Evolutionary conservation across 2,329 filamentous ascomycete genomes (phyloP).

Genomic region (Cladosporium colombiae): DNA sequence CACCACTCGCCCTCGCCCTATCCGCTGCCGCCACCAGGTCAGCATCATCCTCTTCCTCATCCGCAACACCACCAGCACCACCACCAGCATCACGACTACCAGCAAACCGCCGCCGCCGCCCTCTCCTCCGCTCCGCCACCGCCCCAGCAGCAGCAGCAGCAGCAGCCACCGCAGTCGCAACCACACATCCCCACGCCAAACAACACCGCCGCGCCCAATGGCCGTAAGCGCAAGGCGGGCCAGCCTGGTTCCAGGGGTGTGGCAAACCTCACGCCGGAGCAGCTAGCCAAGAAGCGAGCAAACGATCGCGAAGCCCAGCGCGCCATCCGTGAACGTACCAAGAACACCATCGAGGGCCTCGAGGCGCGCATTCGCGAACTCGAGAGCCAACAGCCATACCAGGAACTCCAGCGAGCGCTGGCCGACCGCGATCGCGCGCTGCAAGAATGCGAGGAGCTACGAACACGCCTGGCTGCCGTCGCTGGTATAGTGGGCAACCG

Average conservation of each 20-base stretch:
- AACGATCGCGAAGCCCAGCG: conserved; percentile 89
- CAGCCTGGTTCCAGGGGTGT: conserved; percentile 63
- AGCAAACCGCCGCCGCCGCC: conserved; percentile 13
- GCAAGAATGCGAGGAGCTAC: conserved; percentile 78
- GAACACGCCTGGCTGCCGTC: conserved; percentile 56
- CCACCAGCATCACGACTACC: conserved; percentile 10
- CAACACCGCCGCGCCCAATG: conserved; percentile 27
- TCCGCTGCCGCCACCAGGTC: conserved; percentile 10
- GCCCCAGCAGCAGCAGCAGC: not conserved
- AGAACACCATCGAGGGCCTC: conserved; percentile 73
- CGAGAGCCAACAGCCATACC: conserved; percentile 77
- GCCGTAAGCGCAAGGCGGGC: conserved; percentile 39
- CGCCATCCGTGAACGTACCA: conserved; percentile 80
- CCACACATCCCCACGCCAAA: conserved; percentile 18
- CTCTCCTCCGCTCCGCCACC: conserved; percentile 5
- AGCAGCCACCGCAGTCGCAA: conserved; percentile 6
- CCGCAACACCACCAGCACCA: not conserved
- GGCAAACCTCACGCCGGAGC: conserved; percentile 82
- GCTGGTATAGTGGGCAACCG: conserved; percentile 31
- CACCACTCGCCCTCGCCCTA: conserved; percentile 9
- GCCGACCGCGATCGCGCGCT: conserved; percentile 69
- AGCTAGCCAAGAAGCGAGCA: conserved; percentile 84
- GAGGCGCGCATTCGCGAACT: conserved; percentile 74
- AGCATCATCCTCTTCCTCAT: not conserved
- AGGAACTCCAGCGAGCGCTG: conserved; percentile 75